Percentiles rank a stretch among this genome's conserved stretches.
These are phyloP conservation scores for Nemania bipapillata DNA, from an alignment of 2,329 filamentous ascomycete species.

Conservation along the genomic window DNA sequence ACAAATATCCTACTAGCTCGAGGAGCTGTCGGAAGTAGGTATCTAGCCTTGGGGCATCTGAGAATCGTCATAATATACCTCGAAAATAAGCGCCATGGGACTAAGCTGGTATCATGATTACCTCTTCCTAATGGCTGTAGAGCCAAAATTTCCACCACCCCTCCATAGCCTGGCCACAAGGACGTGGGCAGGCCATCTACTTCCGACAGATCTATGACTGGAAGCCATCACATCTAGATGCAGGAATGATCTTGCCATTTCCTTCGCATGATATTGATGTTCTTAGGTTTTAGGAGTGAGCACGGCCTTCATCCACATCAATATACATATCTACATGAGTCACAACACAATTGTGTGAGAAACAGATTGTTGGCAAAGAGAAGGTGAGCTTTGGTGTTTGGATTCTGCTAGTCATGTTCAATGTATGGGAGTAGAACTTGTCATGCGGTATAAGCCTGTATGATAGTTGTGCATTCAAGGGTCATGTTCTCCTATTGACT, in stretches of 20 bases:
- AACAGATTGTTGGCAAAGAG: not conserved
- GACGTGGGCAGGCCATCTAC: not conserved
- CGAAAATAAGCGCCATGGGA: not conserved
- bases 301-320: not conserved
- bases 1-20: not conserved
- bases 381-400: not conserved
- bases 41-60: not conserved
- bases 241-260: not conserved
- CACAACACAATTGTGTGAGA: not conserved
- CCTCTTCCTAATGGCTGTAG: not conserved
- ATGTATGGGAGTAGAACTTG: not conserved
- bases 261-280: not conserved
- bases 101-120: not conserved
- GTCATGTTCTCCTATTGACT: not conserved
- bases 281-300: not conserved
- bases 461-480: not conserved
- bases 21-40: not conserved
- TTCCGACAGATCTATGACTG: not conserved
- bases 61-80: not conserved
- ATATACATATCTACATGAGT: not conserved
- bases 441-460: not conserved
- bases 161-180: not conserved
- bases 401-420: not conserved
- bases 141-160: not conserved
- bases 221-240: not conserved